Conservation (phyloP, 257 asterid species). For the Salvia miltiorrhiza region DNA sequence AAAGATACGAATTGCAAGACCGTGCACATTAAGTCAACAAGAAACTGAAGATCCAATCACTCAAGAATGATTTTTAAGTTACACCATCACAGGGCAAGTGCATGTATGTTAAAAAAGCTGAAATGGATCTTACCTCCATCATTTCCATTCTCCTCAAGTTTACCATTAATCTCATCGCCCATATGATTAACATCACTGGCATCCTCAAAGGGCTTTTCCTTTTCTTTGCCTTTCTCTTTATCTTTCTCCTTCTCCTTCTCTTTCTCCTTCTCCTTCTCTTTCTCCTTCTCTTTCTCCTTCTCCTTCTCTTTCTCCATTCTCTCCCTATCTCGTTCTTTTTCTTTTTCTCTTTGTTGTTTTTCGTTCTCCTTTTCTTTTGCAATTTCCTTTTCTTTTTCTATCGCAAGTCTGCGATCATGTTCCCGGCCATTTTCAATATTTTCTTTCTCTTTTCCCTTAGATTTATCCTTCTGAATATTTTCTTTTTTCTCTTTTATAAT, state of each 20-base stretch:
- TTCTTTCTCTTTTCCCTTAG: slow-evolving; percentile 69
- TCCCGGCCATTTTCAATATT: slow-evolving; percentile 48
- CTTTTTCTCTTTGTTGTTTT: slow-evolving; percentile 61
- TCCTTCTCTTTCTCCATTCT: slow-evolving; percentile 45
- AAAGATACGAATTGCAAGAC: slow-evolving; percentile 4
- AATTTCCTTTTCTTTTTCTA: slow-evolving; percentile 44
- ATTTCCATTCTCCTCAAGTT: slow-evolving; percentile 57
- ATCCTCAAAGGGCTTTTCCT: slow-evolving; percentile 67
- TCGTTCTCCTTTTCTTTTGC: slow-evolving; percentile 45
- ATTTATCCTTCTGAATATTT: slow-evolving; percentile 48
- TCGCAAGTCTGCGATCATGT: slow-evolving; percentile 48
- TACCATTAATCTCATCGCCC: slow-evolving; percentile 44
- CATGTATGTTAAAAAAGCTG: slow-evolving; percentile 8
- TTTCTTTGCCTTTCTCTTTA: slow-evolving; percentile 55
- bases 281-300: slow-evolving; percentile 53
- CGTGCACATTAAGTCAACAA: slow-evolving; percentile 11
- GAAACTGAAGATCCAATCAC: slow-evolving; percentile 5
- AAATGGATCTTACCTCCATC: slow-evolving; percentile 51
- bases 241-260: slow-evolving; percentile 54
- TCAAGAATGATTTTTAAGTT: not conserved
- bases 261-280: slow-evolving; percentile 38
- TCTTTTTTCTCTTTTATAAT: slow-evolving; percentile 79
- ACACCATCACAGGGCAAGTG: slow-evolving; percentile 6
- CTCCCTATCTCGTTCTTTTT: slow-evolving; percentile 51
- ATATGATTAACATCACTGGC: slow-evolving; percentile 36